phyloP scores from a whole-genome alignment of 441 rosid genomes.

The Syzygium malaccense region DNA sequence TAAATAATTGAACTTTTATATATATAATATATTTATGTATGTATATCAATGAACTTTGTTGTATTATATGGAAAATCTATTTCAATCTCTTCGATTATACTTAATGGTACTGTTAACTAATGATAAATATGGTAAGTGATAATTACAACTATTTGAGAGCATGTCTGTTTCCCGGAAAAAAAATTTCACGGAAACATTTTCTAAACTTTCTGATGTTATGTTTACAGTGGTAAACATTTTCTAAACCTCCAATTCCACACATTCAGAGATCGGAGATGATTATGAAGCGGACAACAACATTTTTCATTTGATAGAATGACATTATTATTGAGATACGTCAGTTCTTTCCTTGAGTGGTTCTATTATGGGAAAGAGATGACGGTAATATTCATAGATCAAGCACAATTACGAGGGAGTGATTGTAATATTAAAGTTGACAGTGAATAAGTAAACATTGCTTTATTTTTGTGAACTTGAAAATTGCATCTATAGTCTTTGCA shows the following conservation, averaged over 20 bases:
- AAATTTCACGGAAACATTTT: no score
- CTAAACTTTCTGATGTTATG: no score
- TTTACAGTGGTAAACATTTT: no score
- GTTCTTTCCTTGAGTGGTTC: no score
- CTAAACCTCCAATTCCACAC: background rate
- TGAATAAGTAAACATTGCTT: background rate
- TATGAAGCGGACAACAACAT: background rate
- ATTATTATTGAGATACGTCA: no score
- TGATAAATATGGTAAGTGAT: background rate
- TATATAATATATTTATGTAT: no score
- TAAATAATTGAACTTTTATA: no score
- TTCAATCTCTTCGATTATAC: background rate
- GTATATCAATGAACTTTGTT: no score
- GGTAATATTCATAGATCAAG: background rate
- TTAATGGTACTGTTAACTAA: no score
- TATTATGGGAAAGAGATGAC: background rate
- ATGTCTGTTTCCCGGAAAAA: no score
- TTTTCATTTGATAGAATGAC: background rate
- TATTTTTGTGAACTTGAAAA: background rate
- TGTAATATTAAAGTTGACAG: background rate
- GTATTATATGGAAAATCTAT: background rate
- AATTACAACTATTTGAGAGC: background rate
- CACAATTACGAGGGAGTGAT: background rate
- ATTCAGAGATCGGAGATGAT: background rate
- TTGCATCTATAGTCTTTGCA: background rate